Conservation (phyloP, 2,329 filamentous ascomycete species). For the Aspergillus ruber region DNA sequence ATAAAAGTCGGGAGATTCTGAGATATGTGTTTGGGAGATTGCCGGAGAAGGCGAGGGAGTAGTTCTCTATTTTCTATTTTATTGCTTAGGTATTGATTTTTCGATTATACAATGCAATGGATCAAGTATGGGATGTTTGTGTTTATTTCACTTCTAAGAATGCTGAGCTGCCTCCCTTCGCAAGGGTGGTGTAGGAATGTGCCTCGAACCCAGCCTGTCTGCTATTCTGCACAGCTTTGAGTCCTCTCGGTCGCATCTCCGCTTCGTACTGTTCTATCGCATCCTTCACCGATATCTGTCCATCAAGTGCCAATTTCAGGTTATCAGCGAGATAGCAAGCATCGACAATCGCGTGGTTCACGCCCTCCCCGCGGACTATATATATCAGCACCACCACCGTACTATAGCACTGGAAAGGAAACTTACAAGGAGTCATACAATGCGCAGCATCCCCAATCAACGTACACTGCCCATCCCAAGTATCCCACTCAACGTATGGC, state of each 20-base stretch:
- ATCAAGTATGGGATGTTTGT: no score
- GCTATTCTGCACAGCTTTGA: not conserved
- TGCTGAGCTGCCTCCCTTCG: no score
- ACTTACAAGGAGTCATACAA: not conserved
- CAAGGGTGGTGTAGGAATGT: not conserved
- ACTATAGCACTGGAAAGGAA: not conserved
- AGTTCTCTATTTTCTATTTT: not conserved
- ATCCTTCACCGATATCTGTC: not conserved
- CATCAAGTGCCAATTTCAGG: not conserved
- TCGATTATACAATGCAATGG: not conserved
- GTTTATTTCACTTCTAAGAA: no score
- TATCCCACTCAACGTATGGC: not conserved
- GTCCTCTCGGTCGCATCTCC: not conserved
- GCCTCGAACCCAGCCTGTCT: not conserved
- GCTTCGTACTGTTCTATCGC: not conserved
- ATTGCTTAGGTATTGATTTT: not conserved
- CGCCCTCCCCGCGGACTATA: not conserved
- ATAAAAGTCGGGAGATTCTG: conserved; percentile 90
- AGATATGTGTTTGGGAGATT: conserved; percentile 72
- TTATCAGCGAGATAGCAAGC: not conserved
- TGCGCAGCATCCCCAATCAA: not conserved
- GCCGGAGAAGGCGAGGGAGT: conserved; percentile 25
- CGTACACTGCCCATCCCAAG: not conserved
- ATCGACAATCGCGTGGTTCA: not conserved
- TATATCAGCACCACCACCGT: not conserved